Conservation (phyloP, 2,329 filamentous ascomycete species). For the Tympanopsis confertula region DNA sequence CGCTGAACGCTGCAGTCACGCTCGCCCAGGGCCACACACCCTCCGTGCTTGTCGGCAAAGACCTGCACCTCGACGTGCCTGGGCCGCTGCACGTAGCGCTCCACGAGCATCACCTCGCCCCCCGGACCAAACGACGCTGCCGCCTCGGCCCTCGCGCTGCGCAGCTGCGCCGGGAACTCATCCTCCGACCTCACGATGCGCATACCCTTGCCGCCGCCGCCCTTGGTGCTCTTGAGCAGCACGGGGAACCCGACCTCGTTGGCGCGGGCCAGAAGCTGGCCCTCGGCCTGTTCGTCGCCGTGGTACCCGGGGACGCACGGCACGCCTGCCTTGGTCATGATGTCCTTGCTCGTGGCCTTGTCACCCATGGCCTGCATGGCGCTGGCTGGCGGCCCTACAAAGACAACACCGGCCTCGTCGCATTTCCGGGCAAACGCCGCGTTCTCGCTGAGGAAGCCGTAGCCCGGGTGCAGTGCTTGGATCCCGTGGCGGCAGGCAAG, state of each 20-base stretch:
- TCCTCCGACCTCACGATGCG: slow-evolving; percentile 57
- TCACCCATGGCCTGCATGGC: slow-evolving; percentile 87
- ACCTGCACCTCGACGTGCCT: slow-evolving; percentile 85
- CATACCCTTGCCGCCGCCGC: slow-evolving; percentile 78
- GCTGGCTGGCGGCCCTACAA: slow-evolving; percentile 78
- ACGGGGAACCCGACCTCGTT: slow-evolving; percentile 59
- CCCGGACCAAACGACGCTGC: slow-evolving; percentile 70
- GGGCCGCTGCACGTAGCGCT: slow-evolving; percentile 68
- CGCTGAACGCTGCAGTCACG: slow-evolving; percentile 80
- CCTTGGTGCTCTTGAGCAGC: slow-evolving; percentile 68
- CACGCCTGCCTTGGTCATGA: slow-evolving; percentile 85
- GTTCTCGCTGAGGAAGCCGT: slow-evolving; percentile 93
- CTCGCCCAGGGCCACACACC: slow-evolving; percentile 75
- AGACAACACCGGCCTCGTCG: slow-evolving; percentile 78
- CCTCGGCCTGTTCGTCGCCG: slow-evolving; percentile 65
- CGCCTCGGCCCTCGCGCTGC: slow-evolving; percentile 65
- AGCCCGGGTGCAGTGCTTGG: slow-evolving; percentile 86
- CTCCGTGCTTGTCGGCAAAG: slow-evolving; percentile 71
- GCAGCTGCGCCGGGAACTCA: slow-evolving; percentile 61
- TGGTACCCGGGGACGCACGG: slow-evolving; percentile 96
- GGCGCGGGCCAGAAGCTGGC: slow-evolving; percentile 54
- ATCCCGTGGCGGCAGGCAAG: slow-evolving; percentile 79
- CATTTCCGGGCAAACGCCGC: slow-evolving; percentile 80
- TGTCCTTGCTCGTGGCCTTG: slow-evolving; percentile 86
- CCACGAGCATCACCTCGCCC: slow-evolving; percentile 71